Evolutionary conservation across 2,329 filamentous ascomycete genomes (phyloP).

Genomic region (Colletotrichum eleusines): DNA sequence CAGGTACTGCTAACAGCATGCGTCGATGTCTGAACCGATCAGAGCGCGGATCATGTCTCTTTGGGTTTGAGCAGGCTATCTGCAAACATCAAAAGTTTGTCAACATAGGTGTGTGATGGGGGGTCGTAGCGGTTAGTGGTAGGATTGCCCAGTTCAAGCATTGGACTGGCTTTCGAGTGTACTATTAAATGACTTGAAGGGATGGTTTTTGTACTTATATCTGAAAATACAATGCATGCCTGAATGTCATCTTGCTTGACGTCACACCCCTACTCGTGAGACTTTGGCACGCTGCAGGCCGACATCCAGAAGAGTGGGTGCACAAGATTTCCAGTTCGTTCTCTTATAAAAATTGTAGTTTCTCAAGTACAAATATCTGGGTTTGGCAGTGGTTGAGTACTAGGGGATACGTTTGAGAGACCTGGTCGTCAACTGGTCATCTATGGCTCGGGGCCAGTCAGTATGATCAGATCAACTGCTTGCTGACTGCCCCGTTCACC

Average conservation of each 20-base stretch:
- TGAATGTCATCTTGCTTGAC: conserved; percentile 54
- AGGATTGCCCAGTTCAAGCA: conserved; percentile 25
- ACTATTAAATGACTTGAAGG: conserved; percentile 50
- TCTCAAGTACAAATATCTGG: no score
- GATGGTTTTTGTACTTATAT: conserved; percentile 49
- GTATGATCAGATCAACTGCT: conserved; percentile 49
- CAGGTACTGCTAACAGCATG: no score
- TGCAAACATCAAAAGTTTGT: no score
- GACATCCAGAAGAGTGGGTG: no score
- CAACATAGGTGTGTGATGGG: not conserved
- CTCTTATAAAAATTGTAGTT: no score
- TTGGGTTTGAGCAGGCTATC: no score
- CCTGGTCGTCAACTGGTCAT: conserved; percentile 43
- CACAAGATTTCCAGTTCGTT: no score
- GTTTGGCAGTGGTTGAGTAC: no score
- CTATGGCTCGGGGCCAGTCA: conserved; percentile 53
- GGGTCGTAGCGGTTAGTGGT: conserved; percentile 19
- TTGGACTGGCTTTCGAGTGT: conserved; percentile 42
- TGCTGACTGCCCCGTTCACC: no score
- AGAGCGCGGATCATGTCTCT: no score
- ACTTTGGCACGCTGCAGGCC: conserved; percentile 47
- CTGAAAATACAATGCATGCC: conserved; percentile 57
- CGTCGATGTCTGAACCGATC: no score
- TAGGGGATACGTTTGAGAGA: no score
- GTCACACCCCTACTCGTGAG: conserved; percentile 51